Conservation (phyloP, 768 basidiomycete species). For the Macrolepiota fuliginosa region DNA sequence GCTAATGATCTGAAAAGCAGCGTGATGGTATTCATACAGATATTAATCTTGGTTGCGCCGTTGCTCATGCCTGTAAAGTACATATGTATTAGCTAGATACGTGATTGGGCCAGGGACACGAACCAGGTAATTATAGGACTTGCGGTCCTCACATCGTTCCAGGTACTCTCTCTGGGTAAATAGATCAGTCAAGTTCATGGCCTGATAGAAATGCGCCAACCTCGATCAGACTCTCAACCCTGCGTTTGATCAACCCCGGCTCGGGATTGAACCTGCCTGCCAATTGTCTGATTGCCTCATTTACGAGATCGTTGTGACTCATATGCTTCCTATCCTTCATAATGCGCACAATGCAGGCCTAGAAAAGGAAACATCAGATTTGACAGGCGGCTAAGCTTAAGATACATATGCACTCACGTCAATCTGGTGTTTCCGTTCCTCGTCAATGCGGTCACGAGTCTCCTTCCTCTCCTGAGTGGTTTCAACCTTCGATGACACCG, state of each 20-base stretch:
- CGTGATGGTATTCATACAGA: slow-evolving; percentile 2
- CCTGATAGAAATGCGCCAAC: slow-evolving; percentile 39
- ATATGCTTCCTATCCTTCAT: slow-evolving; percentile 96
- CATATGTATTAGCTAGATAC: neutral
- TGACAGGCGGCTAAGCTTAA: slow-evolving; percentile 3
- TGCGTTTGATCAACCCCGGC: slow-evolving; percentile 85
- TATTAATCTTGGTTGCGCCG: neutral
- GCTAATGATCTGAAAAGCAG: neutral
- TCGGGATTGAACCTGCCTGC: slow-evolving; percentile 84
- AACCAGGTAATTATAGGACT: slow-evolving; percentile 82
- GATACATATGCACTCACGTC: slow-evolving; percentile 57
- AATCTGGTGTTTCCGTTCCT: slow-evolving; percentile 85
- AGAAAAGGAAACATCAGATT: neutral
- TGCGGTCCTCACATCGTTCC: slow-evolving; percentile 84
- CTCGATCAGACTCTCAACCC: slow-evolving; percentile 92
- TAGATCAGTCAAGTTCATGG: slow-evolving; percentile 1
- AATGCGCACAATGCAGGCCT: slow-evolving; percentile 97
- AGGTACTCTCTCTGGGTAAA: slow-evolving; percentile 84
- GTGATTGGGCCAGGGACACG: slow-evolving; percentile 12
- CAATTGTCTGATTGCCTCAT: slow-evolving; percentile 88
- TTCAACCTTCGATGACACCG: slow-evolving; percentile 86
- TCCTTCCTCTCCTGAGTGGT: slow-evolving; percentile 84
- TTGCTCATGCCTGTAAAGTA: slow-evolving; percentile 13
- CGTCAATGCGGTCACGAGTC: slow-evolving; percentile 86
- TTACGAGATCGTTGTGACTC: slow-evolving; percentile 84